Evolutionary conservation across 129 eudicot species (phyloP).

Genomic region (Logfia minima): DNA sequence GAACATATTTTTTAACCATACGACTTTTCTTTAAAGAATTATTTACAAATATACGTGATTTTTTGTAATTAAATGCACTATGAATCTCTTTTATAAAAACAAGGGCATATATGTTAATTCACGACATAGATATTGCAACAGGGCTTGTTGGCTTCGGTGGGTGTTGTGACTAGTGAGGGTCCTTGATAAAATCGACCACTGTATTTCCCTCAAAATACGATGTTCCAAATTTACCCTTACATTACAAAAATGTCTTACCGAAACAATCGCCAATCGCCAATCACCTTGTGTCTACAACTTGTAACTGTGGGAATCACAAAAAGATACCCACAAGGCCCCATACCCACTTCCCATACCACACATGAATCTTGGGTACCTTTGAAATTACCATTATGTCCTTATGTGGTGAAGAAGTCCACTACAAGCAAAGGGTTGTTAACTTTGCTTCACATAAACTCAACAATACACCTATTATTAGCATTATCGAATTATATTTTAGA

Average conservation of each 20-base stretch:
- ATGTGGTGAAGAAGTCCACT: neutral
- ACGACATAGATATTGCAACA: neutral
- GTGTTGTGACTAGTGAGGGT: neutral
- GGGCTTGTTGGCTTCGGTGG: slow-evolving; percentile 6
- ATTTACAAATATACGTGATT: too few relatives aligned
- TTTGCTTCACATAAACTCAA: slow-evolving; percentile 29
- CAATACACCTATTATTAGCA: neutral
- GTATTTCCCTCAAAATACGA: neutral
- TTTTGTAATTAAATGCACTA: too few relatives aligned
- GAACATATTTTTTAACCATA: too few relatives aligned
- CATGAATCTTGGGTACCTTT: neutral
- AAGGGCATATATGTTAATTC: neutral
- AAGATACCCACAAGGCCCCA: slow-evolving; percentile 22
- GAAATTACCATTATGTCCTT: slow-evolving; percentile 16
- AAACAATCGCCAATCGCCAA: slow-evolving; percentile 19
- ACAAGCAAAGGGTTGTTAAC: slow-evolving; percentile 23
- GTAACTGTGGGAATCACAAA: slow-evolving; percentile 21
- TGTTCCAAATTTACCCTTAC: slow-evolving; percentile 17
- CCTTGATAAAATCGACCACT: slow-evolving; percentile 24
- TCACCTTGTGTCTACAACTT: slow-evolving; percentile 20
- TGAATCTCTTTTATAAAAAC: too few relatives aligned
- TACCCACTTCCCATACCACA: neutral
- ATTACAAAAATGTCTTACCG: slow-evolving; percentile 23
- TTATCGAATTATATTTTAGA: too few relatives aligned
- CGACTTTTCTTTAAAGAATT: too few relatives aligned